A percentile compares a stretch with the other conserved stretches of the same genome.
phyloP scores from a whole-genome alignment of 805 yeast species.

The Candida nitratophila region DNA sequence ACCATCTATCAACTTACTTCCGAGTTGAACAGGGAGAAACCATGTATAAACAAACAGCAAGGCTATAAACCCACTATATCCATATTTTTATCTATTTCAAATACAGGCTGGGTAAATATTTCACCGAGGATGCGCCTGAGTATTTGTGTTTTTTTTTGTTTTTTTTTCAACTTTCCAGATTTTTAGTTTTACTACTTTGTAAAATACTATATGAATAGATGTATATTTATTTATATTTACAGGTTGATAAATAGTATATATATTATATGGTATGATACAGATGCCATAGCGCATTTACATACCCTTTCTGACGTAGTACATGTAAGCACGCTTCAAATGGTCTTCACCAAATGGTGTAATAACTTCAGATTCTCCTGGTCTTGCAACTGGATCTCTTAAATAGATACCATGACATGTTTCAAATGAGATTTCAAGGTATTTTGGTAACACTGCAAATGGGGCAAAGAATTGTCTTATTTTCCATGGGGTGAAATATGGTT shows the following conservation, averaged over 20 bases:
- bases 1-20: too few species aligned
- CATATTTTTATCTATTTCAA: too few species aligned
- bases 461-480: slow-evolving; percentile 88
- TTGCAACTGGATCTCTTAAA: slow-evolving; percentile 91
- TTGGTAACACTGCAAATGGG: slow-evolving; percentile 87
- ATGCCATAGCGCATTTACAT: slow-evolving; percentile 11
- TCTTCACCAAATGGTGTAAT: slow-evolving; percentile 80
- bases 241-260: background rate
- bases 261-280: background rate
- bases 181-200: background rate
- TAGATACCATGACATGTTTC: slow-evolving; percentile 95
- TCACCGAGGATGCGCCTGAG: too few species aligned
- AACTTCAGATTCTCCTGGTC: slow-evolving; percentile 96
- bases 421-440: slow-evolving; percentile 85
- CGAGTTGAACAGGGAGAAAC: too few species aligned
- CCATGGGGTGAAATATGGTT: slow-evolving; percentile 95
- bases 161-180: too few species aligned
- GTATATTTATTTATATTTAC: background rate
- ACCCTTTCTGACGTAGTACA: slow-evolving; percentile 83
- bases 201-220: background rate
- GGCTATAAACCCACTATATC: too few species aligned
- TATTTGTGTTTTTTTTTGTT: too few species aligned
- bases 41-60: too few species aligned
- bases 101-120: too few species aligned
- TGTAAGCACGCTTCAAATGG: slow-evolving; percentile 88